These are phyloP conservation scores for Moniliella sp. DNA, from an alignment of 1,284 basidiomycete genomes.

Conservation along the genomic window DNA sequence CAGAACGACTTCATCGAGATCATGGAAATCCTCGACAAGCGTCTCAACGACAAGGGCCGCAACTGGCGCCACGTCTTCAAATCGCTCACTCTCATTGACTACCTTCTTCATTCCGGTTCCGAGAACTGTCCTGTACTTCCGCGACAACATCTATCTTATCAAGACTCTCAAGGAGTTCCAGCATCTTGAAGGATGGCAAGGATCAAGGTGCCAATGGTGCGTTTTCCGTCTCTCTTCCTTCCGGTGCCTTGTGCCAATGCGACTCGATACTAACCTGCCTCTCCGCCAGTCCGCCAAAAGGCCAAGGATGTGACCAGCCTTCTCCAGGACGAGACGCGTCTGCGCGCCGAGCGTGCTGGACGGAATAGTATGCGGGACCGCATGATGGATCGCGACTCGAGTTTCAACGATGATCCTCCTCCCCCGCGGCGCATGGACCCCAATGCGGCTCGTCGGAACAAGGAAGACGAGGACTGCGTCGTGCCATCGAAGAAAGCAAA, in stretches of 20 bases:
- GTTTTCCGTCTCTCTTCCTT: not conserved
- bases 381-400: conserved; percentile 46
- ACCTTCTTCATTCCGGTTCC: conserved; percentile 81
- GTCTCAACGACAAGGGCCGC: conserved; percentile 97
- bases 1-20: conserved; percentile 97
- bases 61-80: conserved; percentile 99
- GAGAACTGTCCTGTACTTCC: conserved; percentile 97
- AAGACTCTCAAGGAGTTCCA: conserved; percentile 99
- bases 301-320: conserved; percentile 96
- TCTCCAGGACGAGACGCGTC: conserved; percentile 63
- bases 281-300: conserved; percentile 93
- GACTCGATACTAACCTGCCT: conserved; percentile 1
- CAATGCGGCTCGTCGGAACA: conserved; percentile 8
- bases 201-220: conserved; percentile 79
- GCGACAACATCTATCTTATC: conserved; percentile 87
- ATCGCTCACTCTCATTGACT: conserved; percentile 86
- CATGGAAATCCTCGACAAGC: conserved; percentile 99
- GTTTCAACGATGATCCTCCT: conserved; percentile 58
- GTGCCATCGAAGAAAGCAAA: conserved; percentile 38
- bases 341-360: conserved; percentile 62
- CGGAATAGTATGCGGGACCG: conserved; percentile 82
- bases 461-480: conserved; percentile 40
- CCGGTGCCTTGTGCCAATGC: not conserved
- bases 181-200: conserved; percentile 77
- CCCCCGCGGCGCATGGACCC: conserved; percentile 53